Percentiles rank a stretch among this genome's conserved stretches.
phyloP scores from a whole-genome alignment of 1,284 basidiomycete genomes.

The Entoloma clypeatum region DNA sequence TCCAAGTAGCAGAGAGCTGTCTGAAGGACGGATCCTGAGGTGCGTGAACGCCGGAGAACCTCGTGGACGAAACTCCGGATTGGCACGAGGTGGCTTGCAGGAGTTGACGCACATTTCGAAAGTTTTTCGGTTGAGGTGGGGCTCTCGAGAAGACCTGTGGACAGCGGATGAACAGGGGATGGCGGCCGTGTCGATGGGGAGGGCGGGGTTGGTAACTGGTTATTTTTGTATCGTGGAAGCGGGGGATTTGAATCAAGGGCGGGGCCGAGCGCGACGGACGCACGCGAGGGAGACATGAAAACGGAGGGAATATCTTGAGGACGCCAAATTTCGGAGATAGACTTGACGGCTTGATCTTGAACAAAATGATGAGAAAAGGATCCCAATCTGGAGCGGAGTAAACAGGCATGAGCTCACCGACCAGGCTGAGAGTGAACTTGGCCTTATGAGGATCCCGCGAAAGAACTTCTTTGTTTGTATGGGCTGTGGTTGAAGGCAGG shows the following conservation, averaged over 20 bases:
- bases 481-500: slow-evolving; percentile 27
- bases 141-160: slow-evolving; percentile 14
- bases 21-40: slow-evolving; percentile 71
- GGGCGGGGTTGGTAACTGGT: slow-evolving; percentile 47
- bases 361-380: slow-evolving; percentile 17
- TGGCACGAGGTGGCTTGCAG: slow-evolving; percentile 42
- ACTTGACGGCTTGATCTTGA: slow-evolving; percentile 73
- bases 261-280: slow-evolving; percentile 18
- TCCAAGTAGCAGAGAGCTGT: slow-evolving; percentile 78
- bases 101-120: slow-evolving; percentile 7
- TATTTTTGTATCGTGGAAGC: slow-evolving; percentile 24
- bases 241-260: slow-evolving; percentile 13
- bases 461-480: slow-evolving; percentile 35
- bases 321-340: slow-evolving; percentile 70
- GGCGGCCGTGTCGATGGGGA: slow-evolving; percentile 30
- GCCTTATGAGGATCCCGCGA: slow-evolving; percentile 51
- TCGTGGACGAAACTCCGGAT: slow-evolving; percentile 74
- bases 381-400: background rate
- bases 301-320: slow-evolving; percentile 63
- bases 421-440: slow-evolving; percentile 60
- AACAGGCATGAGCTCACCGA: slow-evolving; percentile 50
- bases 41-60: slow-evolving; percentile 70
- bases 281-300: slow-evolving; percentile 44
- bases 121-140: slow-evolving; percentile 8
- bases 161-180: slow-evolving; percentile 22